Evolutionary conservation across 352 stramenopile genomes (phyloP).

Genomic region (Phytophthora melonis): DNA sequence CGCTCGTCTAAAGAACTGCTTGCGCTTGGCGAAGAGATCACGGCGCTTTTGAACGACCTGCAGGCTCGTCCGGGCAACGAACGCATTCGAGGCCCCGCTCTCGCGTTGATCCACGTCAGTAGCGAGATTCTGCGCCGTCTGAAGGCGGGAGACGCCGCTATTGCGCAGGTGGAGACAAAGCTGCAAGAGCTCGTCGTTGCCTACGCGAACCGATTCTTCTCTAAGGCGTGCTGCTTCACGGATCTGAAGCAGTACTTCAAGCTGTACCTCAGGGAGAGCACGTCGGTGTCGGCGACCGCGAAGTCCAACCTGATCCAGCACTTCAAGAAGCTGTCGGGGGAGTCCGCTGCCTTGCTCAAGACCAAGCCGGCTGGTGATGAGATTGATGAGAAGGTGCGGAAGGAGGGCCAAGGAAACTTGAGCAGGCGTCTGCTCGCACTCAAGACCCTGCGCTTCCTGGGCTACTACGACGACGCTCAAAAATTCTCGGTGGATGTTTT

Average conservation of each 20-base stretch:
- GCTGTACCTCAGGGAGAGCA: slow-evolving; percentile 49
- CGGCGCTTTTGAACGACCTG: slow-evolving; percentile 55
- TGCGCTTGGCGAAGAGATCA: slow-evolving; percentile 35
- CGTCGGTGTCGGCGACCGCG: slow-evolving; percentile 40
- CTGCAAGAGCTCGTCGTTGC: slow-evolving; percentile 59
- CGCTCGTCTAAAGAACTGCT: slow-evolving; percentile 33
- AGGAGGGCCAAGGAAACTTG: slow-evolving; percentile 56
- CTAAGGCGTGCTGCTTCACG: slow-evolving; percentile 88
- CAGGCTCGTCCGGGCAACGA: slow-evolving; percentile 57
- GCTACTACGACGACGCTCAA: slow-evolving; percentile 43
- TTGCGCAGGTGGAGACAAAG: slow-evolving; percentile 48
- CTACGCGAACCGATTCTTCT: slow-evolving; percentile 78
- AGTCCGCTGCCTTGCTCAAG: slow-evolving; percentile 29
- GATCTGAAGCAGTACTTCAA: slow-evolving; percentile 84
- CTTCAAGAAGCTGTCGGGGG: slow-evolving; percentile 47
- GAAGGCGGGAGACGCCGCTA: slow-evolving; percentile 25
- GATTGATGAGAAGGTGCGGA: slow-evolving; percentile 43
- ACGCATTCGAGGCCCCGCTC: slow-evolving; percentile 70
- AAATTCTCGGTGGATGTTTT: slow-evolving; percentile 45
- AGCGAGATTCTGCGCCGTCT: slow-evolving; percentile 58
- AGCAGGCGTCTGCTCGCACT: slow-evolving; percentile 68
- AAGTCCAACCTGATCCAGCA: slow-evolving; percentile 50
- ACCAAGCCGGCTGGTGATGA: slow-evolving; percentile 26
- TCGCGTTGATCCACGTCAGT: slow-evolving; percentile 70
- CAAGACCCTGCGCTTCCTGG: slow-evolving; percentile 80